phyloP scores from a whole-genome alignment of 352 stramenopile species.

The Elongisporangium prolatum region DNA sequence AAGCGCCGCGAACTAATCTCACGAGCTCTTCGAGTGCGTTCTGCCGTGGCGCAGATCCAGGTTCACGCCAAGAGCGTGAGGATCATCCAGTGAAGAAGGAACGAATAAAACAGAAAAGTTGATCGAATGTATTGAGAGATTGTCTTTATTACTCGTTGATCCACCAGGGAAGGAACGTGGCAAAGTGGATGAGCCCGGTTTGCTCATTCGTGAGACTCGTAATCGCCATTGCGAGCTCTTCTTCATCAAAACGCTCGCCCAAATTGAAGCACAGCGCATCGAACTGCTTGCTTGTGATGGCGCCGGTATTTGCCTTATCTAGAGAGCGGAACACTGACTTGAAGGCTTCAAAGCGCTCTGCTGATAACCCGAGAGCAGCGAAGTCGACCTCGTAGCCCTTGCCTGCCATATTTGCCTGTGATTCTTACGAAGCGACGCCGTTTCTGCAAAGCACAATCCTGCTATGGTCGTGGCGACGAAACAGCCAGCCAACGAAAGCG shows the following conservation, averaged over 20 bases:
- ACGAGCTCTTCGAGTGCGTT: constrained; percentile 45
- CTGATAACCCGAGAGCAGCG: constrained; percentile 32
- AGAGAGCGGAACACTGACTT: constrained; percentile 42
- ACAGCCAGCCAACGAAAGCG: no score
- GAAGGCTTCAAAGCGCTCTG: constrained; percentile 58
- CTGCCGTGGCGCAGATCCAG: constrained; percentile 29
- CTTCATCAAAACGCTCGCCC: constrained; percentile 50
- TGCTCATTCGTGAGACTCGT: constrained; percentile 44
- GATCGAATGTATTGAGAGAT: no score
- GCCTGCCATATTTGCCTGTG: no score
- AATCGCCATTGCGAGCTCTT: constrained; percentile 43
- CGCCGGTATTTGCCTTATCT: constrained; percentile 40
- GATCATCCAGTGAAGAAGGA: not conserved
- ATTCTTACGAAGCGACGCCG: no score
- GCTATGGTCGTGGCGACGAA: no score
- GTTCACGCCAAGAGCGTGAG: constrained; percentile 1
- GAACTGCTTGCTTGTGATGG: constrained; percentile 53
- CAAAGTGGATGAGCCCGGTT: constrained; percentile 58
- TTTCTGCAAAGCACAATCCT: no score
- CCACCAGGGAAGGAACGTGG: constrained; percentile 63
- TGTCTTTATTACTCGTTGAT: constrained; percentile 50
- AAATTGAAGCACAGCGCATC: constrained; percentile 53
- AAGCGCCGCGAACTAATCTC: constrained; percentile 64
- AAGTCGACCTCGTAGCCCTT: constrained; percentile 43
- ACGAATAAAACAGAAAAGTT: no score